phyloP scores from a whole-genome alignment of 2,329 filamentous ascomycete genomes.

The Calonectria hongkongensis region DNA sequence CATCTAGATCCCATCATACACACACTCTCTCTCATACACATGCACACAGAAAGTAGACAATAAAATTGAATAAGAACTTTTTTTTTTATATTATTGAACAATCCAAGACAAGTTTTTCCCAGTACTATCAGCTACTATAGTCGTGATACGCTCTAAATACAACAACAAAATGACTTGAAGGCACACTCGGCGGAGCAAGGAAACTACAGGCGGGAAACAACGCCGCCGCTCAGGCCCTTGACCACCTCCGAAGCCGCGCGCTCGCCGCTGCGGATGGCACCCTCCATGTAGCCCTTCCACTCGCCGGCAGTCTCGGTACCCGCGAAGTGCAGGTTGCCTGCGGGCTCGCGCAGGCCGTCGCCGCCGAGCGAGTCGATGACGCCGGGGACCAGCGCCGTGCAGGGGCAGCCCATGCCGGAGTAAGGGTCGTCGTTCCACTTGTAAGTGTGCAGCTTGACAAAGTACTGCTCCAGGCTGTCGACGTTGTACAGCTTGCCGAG shows the following conservation, averaged over 20 bases:
- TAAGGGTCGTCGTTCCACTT: slow-evolving; percentile 63
- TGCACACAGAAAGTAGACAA: too few species aligned
- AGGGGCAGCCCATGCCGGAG: slow-evolving; percentile 64
- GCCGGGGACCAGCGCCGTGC: slow-evolving; percentile 60
- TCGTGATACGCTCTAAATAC: not conserved
- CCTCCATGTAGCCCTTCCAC: slow-evolving; percentile 56
- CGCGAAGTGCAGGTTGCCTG: slow-evolving; percentile 51
- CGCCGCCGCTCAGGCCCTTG: slow-evolving; percentile 35
- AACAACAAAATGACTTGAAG: not conserved
- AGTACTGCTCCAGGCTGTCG: slow-evolving; percentile 46
- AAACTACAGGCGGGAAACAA: slow-evolving; percentile 38
- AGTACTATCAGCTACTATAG: not conserved
- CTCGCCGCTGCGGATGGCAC: slow-evolving; percentile 49
- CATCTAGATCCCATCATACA: too few species aligned
- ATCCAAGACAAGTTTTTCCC: too few species aligned
- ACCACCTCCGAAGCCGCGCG: slow-evolving; percentile 48
- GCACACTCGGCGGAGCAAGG: not conserved
- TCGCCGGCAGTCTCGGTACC: slow-evolving; percentile 51
- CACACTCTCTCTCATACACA: too few species aligned
- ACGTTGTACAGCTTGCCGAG: slow-evolving; percentile 52
- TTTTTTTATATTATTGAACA: too few species aligned
- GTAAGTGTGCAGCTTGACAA: slow-evolving; percentile 58
- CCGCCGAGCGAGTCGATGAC: slow-evolving; percentile 59
- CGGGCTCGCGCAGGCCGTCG: slow-evolving; percentile 57
- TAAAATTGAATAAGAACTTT: too few species aligned